phyloP scores from a whole-genome alignment of 805 yeast genomes.

The Kodamaea kaohsiungensis region DNA sequence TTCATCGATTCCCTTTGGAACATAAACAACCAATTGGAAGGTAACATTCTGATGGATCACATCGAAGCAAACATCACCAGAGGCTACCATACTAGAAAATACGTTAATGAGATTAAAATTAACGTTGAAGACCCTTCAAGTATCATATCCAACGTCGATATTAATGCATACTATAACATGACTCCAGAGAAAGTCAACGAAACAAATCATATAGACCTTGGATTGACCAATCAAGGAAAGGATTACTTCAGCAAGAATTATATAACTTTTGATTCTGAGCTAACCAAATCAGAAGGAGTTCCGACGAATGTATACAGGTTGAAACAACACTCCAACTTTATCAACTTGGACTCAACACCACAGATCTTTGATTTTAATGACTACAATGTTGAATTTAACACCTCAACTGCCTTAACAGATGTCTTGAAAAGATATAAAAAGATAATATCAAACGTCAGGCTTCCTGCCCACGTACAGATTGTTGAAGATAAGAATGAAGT shows the following conservation, averaged over 20 bases:
- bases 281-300: not conserved
- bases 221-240: slow-evolving; percentile 6
- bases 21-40: slow-evolving; percentile 37
- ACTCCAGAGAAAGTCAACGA: slow-evolving; percentile 1
- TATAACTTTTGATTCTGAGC: slow-evolving; percentile 1
- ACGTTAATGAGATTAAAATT: slow-evolving; percentile 42
- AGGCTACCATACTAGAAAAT: slow-evolving; percentile 44
- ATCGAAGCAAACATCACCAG: slow-evolving; percentile 46
- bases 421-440: slow-evolving; percentile 29
- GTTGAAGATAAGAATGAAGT: slow-evolving; percentile 57
- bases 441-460: slow-evolving; percentile 23
- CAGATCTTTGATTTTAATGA: slow-evolving; percentile 6
- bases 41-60: slow-evolving; percentile 40
- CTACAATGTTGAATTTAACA: slow-evolving; percentile 24
- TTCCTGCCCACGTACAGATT: slow-evolving; percentile 12
- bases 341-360: slow-evolving; percentile 4
- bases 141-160: slow-evolving; percentile 16
- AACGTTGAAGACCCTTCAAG: slow-evolving; percentile 13
- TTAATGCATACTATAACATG: slow-evolving; percentile 16
- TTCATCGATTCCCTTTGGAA: slow-evolving; percentile 46
- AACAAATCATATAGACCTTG: not conserved
- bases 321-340: slow-evolving; percentile 3
- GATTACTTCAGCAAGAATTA: slow-evolving; percentile 12
- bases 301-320: slow-evolving; percentile 5
- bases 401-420: slow-evolving; percentile 23